Conservation (phyloP, 495 filamentous ascomycete genomes). For the Hypoxylon rickii region DNA sequence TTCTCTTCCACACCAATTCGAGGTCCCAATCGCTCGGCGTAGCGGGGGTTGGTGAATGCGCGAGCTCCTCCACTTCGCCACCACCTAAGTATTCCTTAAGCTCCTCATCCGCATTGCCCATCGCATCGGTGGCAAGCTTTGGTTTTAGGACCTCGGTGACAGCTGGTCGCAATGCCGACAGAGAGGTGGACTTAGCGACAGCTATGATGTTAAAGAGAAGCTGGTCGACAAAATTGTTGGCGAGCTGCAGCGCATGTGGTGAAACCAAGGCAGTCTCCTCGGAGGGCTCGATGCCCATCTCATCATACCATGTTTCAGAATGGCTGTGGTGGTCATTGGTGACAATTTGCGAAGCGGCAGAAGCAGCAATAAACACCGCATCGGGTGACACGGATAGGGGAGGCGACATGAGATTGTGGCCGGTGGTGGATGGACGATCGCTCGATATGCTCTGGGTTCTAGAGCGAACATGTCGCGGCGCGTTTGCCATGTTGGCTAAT, state of each 20-base stretch:
- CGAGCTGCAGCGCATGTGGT: slow-evolving; percentile 70
- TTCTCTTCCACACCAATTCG: slow-evolving; percentile 86
- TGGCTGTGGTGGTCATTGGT: slow-evolving; percentile 83
- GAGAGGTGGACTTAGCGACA: slow-evolving; percentile 77
- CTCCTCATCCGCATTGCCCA: slow-evolving; percentile 88
- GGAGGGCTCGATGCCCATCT: slow-evolving; percentile 64
- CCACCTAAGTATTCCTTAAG: slow-evolving; percentile 83
- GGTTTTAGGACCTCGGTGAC: slow-evolving; percentile 87
- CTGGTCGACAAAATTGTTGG: slow-evolving; percentile 95
- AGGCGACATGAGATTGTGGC: slow-evolving; percentile 61
- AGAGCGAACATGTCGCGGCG: slow-evolving; percentile 45
- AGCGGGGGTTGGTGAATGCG: slow-evolving; percentile 57
- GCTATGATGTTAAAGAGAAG: slow-evolving; percentile 86
- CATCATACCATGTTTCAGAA: slow-evolving; percentile 65
- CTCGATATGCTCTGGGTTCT: slow-evolving; percentile 60
- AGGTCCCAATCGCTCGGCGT: slow-evolving; percentile 74
- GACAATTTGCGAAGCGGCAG: slow-evolving; percentile 89
- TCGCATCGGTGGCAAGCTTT: slow-evolving; percentile 83
- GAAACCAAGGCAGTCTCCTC: slow-evolving; percentile 75
- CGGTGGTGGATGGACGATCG: slow-evolving; percentile 56
- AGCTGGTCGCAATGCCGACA: slow-evolving; percentile 78
- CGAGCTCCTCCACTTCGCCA: slow-evolving; percentile 70
- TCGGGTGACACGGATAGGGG: slow-evolving; percentile 71
- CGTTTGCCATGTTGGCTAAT: slow-evolving; percentile 41
- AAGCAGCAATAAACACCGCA: slow-evolving; percentile 85